Base-by-base conservation (phyloP, 2,329 filamentous ascomycete genomes). In the Aspergillaceae sp. region DNA sequence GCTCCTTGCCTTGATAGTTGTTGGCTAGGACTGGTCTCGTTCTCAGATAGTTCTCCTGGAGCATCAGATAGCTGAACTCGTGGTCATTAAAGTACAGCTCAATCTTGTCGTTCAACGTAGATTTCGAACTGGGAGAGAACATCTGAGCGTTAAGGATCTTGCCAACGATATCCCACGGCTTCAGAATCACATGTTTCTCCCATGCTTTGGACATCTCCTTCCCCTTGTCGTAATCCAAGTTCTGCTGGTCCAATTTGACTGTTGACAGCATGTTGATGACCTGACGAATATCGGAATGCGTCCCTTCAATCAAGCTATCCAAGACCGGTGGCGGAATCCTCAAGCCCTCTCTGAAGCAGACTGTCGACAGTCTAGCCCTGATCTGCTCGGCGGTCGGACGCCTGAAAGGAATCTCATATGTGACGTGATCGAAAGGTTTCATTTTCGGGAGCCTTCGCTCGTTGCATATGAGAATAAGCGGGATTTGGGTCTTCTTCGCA, bases 21-120 rank as follows among this genome's bases (percentile, higher is more conserved):
- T 74, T 77, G 3, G 86, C 72, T 8, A 72, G 75, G 50, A 82
- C 76, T 3, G 92, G 92, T 50, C 83, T 87, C 2, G 88, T 89
- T 51, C 82, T 84, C 8, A 98, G 76, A 57, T 98, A 98, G 62
- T 98, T 98, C 66, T 98, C 94, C 64, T 98, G 92, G 41, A 98
- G 82, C 92, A 98, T 97, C 44, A 98, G 74, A 61, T 84, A 92
- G 60, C 89, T 96, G 70, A 97, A 94, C 59, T 98, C 92, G 61
- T 98, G 92, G 59, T 98, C 92, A 65, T 98, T 97, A 75, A 98
- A 98, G 67, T 98, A 98, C 1, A 98, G 80, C 68, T 98, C 91
- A 51, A 94, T 92, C 74, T 98, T 98, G 66, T 98, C 91, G 63
- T 97, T 97, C 33, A 98, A 73, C 0, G 88, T 94, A 3, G 87